Evolutionary conservation across 352 stramenopile genomes (phyloP).

Genomic region (Peronospora farinosa): DNA sequence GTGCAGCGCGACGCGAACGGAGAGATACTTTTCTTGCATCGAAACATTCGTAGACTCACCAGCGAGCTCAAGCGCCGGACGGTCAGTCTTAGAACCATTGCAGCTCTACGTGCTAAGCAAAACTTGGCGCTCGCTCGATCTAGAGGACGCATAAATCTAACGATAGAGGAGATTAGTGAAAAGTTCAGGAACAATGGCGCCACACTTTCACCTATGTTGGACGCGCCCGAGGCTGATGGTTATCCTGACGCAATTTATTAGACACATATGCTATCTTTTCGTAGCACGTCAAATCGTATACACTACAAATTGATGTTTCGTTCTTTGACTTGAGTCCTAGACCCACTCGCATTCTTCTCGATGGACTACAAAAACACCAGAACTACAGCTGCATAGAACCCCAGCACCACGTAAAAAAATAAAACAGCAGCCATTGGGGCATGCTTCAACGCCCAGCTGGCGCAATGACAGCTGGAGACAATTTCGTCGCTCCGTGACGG

Average conservation of each 20-base stretch:
- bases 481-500: no score
- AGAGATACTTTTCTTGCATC: slow-evolving; percentile 44
- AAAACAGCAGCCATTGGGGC: no score
- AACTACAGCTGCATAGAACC: no score
- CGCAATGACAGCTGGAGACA: no score
- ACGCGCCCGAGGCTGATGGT: slow-evolving; percentile 19
- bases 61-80: slow-evolving; percentile 8
- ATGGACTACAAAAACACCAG: no score
- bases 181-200: background rate
- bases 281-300: slow-evolving; percentile 31
- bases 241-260: slow-evolving; percentile 48
- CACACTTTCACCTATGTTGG: slow-evolving; percentile 16
- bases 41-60: slow-evolving; percentile 41
- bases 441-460: no score
- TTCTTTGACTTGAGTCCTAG: no score
- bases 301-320: slow-evolving; percentile 58
- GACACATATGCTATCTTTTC: slow-evolving; percentile 64
- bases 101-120: slow-evolving; percentile 14
- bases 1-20: slow-evolving; percentile 36
- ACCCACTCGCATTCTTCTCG: no score
- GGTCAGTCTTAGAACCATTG: slow-evolving; percentile 8
- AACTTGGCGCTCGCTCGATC: slow-evolving; percentile 10
- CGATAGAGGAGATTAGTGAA: slow-evolving; percentile 14
- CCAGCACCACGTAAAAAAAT: no score
- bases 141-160: background rate